Evolutionary conservation across 1,284 basidiomycete genomes (phyloP), one percentile per base, ranked within the genome.

Genomic region (Stygiomarasmius scandens): DNA sequence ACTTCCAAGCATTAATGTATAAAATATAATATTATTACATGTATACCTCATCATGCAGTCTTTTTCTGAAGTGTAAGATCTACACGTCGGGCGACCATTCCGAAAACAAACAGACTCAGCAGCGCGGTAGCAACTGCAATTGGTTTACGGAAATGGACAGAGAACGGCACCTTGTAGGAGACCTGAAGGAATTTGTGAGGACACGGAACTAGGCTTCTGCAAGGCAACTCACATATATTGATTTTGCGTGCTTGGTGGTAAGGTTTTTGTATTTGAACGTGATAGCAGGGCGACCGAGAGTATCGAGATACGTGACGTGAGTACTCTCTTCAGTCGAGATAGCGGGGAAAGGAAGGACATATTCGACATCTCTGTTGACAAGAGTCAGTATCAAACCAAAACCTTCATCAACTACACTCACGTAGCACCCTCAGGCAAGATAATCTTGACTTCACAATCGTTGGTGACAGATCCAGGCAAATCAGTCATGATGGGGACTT

Each of bases 381-480:
- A 23, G 32, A 25, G 23, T 47, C 9, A 61, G 38, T 14, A 23
- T 9, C 47, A 36, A 11, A 46, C 49, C 24, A 8, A 19, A 51
- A 23, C 24, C 19, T 0, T 9, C 6, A 22, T 46, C 8, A 12
- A 47, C 54, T 53, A 43, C 32, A 80, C 93, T 81, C 66, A 95
- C 94, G 79, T 90, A 16, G 96, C 95, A 14, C 95, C 96, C 70
- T 99, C 96, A 0, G 97, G 97, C 23, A 99, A 74, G 60, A 97
- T 83, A 60, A 99, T 84, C 62, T 80, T 84, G 41, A 97, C 69
- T 66, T 89, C 85, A 1, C 89, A 91, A n/a, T 91, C 78, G 63
- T 96, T 83, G 20, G 96, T 84, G 24, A 95, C 90, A 1, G 93
- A 82, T 36, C 89, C 91, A 44, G 89, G 85, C 60, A 97, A 78